Base-by-base conservation (phyloP, 495 filamentous ascomycete genomes). In the Penicillium crystallinum region DNA sequence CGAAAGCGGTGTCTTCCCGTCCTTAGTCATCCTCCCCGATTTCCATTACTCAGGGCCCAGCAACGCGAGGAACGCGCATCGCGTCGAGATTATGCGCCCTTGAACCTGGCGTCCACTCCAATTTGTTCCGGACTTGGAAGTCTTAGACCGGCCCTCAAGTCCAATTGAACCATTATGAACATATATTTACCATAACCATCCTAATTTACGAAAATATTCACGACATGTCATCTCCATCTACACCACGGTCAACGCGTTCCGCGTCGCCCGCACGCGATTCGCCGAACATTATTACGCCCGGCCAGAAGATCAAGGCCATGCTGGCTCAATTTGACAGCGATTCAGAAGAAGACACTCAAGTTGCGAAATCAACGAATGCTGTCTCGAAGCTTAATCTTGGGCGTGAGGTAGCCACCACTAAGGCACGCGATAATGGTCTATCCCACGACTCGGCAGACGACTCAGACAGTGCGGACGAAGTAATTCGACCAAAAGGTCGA, bases 291-390 rank as follows among this genome's bases (percentile, higher is more conserved):
- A 71, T 89, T 46, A 89, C 87, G 0, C 88, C 88, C 15, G 77
- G 77, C 19, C 81, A 78, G 52, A 91, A 89, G 63, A 78, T 89
- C 59, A 82, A 80, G 63, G 83, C 83, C 33, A 70, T 89, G 68
- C 65, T 91, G 27, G 86, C 84, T 22, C 61, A 74, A 15, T 77
- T 89, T 38, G 79, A 85, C 27, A 78, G 77, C 50, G 79, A 73
- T 36, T 79, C 75, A 0, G 83, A 85, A 3, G 71, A 75, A 7
- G 81, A 83, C 29, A 68, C 36, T 39, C n/a, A 55, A 51, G n/a
- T 27, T 35, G 18, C 61, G 43, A 48, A 59, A 37, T 41, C 48
- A 5, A 42, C 48, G 27, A 33, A 4, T 25, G 48, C 37, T 14
- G 37, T 34, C 6, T 52, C 29, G 55, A 41, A 34, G 21, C 46